Percentiles rank a stretch among this genome's conserved stretches.
These are phyloP conservation scores for Fusarium verrucosum DNA, from an alignment of 2,329 filamentous ascomycete genomes.

Conservation along the genomic window DNA sequence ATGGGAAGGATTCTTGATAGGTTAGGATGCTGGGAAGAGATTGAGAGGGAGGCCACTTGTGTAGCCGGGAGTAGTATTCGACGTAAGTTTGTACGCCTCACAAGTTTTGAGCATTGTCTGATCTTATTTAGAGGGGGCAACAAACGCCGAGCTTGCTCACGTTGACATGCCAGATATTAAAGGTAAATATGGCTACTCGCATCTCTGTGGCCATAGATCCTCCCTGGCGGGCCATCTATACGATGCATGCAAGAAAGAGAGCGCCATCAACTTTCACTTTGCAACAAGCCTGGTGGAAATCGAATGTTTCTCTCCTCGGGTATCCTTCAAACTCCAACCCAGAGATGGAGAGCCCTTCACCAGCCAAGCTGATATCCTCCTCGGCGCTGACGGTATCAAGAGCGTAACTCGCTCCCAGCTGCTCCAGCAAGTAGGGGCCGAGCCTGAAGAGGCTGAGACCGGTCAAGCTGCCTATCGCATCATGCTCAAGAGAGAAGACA, in stretches of 20 bases:
- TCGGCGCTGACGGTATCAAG: slow-evolving; percentile 65
- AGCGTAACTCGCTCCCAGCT: slow-evolving; percentile 59
- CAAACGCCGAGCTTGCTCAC: slow-evolving; percentile 74
- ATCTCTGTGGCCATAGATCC: slow-evolving; percentile 81
- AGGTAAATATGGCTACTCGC: slow-evolving; percentile 75
- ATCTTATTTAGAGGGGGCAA: slow-evolving; percentile 66
- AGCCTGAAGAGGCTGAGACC: slow-evolving; percentile 58
- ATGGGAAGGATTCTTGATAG: slow-evolving; percentile 79
- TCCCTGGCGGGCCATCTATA: slow-evolving; percentile 76
- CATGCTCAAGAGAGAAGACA: slow-evolving; percentile 63
- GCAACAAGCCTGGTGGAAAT: slow-evolving; percentile 42
- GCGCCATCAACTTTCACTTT: slow-evolving; percentile 74
- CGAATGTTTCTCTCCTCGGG: slow-evolving; percentile 35
- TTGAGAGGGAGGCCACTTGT: slow-evolving; percentile 51
- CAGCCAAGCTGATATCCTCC: slow-evolving; percentile 57
- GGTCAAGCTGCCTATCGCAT: slow-evolving; percentile 65
- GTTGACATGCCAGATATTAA: slow-evolving; percentile 75
- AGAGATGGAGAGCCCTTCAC: slow-evolving; percentile 25
- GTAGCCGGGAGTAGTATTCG: slow-evolving; percentile 46
- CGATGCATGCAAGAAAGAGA: slow-evolving; percentile 71
- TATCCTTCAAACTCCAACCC: slow-evolving; percentile 35
- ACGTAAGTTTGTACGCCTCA: slow-evolving; percentile 21
- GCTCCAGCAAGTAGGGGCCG: slow-evolving; percentile 61
- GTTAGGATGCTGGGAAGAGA: slow-evolving; percentile 76
- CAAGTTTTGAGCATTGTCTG: neutral